phyloP scores from a whole-genome alignment of 2,329 filamentous ascomycete genomes.

The Lasiodiplodia theobromae region DNA sequence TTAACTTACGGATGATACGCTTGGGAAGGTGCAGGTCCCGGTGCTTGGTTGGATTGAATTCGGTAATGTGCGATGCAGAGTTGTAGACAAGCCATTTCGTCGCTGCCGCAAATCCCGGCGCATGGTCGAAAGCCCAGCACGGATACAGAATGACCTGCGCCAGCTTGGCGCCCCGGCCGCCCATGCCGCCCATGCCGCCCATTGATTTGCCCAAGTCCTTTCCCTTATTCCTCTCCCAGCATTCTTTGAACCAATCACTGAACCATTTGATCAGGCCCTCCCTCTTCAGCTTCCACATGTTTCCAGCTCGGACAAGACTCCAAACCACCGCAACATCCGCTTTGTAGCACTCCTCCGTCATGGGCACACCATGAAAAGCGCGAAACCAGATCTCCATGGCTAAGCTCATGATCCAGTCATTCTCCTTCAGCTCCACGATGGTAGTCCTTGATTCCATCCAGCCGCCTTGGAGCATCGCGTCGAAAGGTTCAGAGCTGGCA shows the following conservation, averaged over 20 bases:
- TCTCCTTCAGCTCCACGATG: neutral
- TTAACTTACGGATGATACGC: neutral
- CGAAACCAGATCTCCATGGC: conserved; percentile 6
- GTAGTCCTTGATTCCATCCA: neutral
- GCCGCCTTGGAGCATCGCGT: neutral
- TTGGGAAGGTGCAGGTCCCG: neutral
- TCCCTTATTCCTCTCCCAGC: neutral
- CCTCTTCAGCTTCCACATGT: neutral
- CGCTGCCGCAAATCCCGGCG: conserved; percentile 36
- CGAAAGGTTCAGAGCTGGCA: neutral
- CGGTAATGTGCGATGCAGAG: conserved; percentile 37
- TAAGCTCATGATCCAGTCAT: neutral
- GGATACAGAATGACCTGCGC: conserved; percentile 37
- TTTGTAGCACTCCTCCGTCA: neutral
- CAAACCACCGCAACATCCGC: neutral
- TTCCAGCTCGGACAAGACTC: neutral
- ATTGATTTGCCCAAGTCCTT: neutral
- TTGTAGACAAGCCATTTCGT: conserved; percentile 46
- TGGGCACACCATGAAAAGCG: neutral
- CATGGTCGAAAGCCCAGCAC: conserved; percentile 40
- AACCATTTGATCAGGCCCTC: neutral
- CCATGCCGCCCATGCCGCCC: neutral
- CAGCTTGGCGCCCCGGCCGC: neutral
- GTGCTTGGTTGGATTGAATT: conserved; percentile 35
- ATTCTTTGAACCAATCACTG: neutral